These are phyloP conservation scores for Blastocystis sp. DNA, from an alignment of 352 stramenopile species.

Conservation along the genomic window DNA sequence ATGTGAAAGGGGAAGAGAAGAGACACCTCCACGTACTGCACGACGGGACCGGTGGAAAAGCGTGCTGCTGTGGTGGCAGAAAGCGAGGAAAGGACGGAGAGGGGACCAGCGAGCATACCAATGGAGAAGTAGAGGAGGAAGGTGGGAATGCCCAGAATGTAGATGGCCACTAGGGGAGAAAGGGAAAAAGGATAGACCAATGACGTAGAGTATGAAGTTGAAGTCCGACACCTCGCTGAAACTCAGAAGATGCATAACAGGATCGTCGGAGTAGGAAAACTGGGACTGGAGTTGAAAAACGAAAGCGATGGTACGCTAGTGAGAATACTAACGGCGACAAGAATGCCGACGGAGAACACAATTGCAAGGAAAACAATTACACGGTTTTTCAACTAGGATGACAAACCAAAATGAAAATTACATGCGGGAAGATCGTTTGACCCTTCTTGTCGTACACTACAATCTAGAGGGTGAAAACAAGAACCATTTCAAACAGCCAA, in stretches of 20 bases:
- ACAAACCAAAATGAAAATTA: background rate
- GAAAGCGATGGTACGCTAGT: background rate
- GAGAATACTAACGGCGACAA: background rate
- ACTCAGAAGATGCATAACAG: background rate
- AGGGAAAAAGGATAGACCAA: background rate
- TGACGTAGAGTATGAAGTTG: background rate
- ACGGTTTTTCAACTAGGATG: slow-evolving; percentile 30
- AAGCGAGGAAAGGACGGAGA: background rate
- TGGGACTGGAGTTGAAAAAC: background rate
- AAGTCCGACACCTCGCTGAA: background rate
- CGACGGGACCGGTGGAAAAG: background rate
- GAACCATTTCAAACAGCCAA: background rate
- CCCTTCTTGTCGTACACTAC: slow-evolving; percentile 17
- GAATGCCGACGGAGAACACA: background rate
- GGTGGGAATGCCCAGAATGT: background rate
- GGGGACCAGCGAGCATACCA: background rate
- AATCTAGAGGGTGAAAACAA: background rate
- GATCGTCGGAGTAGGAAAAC: background rate
- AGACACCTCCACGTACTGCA: slow-evolving; percentile 2
- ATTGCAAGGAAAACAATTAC: background rate
- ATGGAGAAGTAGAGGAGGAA: slow-evolving; percentile 36
- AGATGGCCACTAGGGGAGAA: background rate
- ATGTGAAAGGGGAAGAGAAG: background rate
- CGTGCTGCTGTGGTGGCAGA: too few relatives aligned
- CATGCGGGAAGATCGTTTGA: slow-evolving; percentile 9